These are phyloP conservation scores for Chytriomyces hyalinus DNA, from an alignment of 192 early-diverging fungal genomes.

Conservation along the genomic window DNA sequence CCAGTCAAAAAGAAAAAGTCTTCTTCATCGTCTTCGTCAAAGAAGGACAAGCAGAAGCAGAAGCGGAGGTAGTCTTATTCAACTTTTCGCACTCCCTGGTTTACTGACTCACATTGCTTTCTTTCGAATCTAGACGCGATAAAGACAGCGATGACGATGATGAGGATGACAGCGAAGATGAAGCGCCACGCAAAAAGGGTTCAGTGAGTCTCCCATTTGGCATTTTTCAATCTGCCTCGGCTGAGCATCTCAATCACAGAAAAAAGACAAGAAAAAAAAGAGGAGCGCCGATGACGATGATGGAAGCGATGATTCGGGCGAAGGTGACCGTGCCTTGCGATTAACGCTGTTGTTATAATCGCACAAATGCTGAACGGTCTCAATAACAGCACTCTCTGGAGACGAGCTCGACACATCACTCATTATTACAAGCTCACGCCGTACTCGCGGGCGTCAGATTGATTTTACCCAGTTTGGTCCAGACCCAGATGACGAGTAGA, in stretches of 20 bases:
- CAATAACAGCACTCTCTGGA: conserved; percentile 6
- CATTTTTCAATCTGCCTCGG: too few relatives aligned
- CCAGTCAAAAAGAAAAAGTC: conserved; percentile 19
- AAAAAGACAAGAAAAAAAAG: conserved; percentile 41
- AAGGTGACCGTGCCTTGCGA: conserved; percentile 39
- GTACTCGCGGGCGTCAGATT: conserved; percentile 75
- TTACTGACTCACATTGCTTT: too few relatives aligned
- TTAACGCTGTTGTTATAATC: background rate
- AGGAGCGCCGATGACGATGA: conserved; percentile 31
- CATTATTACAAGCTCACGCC: conserved; percentile 68
- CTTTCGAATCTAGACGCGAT: too few relatives aligned
- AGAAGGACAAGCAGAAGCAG: conserved; percentile 40
- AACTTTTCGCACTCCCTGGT: too few relatives aligned
- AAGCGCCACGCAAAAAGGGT: too few relatives aligned
- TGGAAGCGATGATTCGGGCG: conserved; percentile 48
- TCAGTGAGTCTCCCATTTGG: too few relatives aligned
- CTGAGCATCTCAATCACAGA: too few relatives aligned
- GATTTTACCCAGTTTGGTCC: conserved; percentile 74
- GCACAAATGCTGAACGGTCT: background rate
- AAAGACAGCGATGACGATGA: too few relatives aligned
- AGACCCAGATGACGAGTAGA: conserved; percentile 44
- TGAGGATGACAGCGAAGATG: too few relatives aligned
- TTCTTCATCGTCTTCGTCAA: background rate
- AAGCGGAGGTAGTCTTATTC: conserved; percentile 17
- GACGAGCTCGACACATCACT: conserved; percentile 59